A percentile compares a stretch with the other conserved stretches of the same genome.
phyloP scores from a whole-genome alignment of 257 asterid species.

The Jasminum sambac region DNA sequence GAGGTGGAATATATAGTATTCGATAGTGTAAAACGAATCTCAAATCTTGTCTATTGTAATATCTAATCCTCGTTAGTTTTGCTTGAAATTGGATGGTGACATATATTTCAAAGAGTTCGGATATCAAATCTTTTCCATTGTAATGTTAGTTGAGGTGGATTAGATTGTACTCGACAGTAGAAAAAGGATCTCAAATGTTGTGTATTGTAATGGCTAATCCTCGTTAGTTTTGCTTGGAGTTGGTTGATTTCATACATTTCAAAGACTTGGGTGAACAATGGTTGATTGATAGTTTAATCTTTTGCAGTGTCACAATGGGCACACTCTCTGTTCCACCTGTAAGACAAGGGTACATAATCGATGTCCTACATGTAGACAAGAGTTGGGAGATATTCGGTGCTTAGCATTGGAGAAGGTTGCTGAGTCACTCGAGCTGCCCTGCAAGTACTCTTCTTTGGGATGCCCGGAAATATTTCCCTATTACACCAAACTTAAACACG shows the following conservation, averaged over 20 bases:
- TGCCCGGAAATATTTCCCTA: constrained; percentile 39
- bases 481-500: constrained; percentile 43
- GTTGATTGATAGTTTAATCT: background rate
- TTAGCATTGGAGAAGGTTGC: constrained; percentile 44
- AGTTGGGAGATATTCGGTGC: constrained; percentile 48
- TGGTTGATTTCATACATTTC: background rate
- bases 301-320: constrained; percentile 46
- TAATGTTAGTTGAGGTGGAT: background rate
- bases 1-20: background rate
- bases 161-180: background rate
- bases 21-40: background rate
- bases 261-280: background rate
- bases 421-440: constrained; percentile 43
- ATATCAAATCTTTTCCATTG: no score
- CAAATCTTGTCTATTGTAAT: background rate
- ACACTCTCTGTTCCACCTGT: constrained; percentile 45
- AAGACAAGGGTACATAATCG: constrained; percentile 43
- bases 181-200: background rate
- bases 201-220: background rate
- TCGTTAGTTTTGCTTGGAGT: background rate
- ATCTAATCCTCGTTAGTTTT: background rate
- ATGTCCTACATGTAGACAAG: constrained; percentile 46
- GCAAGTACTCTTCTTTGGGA: constrained; percentile 40
- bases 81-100: background rate
- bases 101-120: background rate